Evolutionary conservation across 1,284 basidiomycete genomes (phyloP).

Genomic region (Heterobasidion annosum): DNA sequence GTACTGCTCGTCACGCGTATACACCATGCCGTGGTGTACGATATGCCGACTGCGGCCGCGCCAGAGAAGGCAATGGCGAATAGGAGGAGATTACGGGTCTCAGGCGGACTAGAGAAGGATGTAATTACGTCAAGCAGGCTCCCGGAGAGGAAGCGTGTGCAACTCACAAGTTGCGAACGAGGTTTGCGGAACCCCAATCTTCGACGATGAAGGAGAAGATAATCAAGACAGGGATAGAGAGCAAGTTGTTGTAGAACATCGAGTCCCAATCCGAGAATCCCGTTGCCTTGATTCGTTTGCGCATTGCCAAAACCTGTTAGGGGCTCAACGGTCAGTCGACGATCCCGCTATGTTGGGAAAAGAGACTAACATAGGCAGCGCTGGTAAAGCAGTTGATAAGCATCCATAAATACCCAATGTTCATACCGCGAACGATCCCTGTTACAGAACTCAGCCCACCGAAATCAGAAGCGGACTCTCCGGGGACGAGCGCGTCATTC

Average conservation of each 20-base stretch:
- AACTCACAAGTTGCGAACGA: slow-evolving; percentile 82
- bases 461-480: slow-evolving; percentile 34
- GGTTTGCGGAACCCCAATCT: slow-evolving; percentile 81
- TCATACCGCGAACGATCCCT: slow-evolving; percentile 48
- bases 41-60: slow-evolving; percentile 94
- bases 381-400: slow-evolving; percentile 85
- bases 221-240: slow-evolving; percentile 87
- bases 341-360: neutral
- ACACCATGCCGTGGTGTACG: slow-evolving; percentile 99
- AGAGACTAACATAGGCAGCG: slow-evolving; percentile 77
- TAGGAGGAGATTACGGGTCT: slow-evolving; percentile 74
- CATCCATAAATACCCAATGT: slow-evolving; percentile 97
- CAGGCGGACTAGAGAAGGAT: slow-evolving; percentile 56
- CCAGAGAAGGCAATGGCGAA: slow-evolving; percentile 93
- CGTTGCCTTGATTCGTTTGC: slow-evolving; percentile 95
- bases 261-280: slow-evolving; percentile 99
- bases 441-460: slow-evolving; percentile 35
- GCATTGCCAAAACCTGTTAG: slow-evolving; percentile 83
- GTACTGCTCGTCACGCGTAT: slow-evolving; percentile 94
- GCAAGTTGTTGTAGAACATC: slow-evolving; percentile 98
- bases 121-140: neutral
- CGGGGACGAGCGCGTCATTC: slow-evolving; percentile 36
- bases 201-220: slow-evolving; percentile 83
- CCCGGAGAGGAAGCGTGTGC: slow-evolving; percentile 1
- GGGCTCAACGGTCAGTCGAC: neutral